These are phyloP conservation scores for Helminthosporium solani DNA, from an alignment of 2,329 filamentous ascomycete genomes.

Conservation along the genomic window DNA sequence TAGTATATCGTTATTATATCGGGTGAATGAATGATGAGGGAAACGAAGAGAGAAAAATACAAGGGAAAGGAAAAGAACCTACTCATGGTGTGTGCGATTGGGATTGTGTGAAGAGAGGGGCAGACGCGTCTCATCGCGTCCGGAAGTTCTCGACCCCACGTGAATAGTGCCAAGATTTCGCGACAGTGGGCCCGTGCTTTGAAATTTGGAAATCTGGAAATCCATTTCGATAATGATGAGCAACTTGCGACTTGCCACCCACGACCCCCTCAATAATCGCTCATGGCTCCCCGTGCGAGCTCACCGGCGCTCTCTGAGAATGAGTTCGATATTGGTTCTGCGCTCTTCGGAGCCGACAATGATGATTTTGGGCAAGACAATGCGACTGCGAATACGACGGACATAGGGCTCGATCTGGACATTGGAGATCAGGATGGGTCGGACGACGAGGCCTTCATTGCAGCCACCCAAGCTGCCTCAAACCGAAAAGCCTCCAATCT, in stretches of 20 bases:
- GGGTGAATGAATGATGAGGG: no score
- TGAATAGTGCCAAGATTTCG: slow-evolving; percentile 31
- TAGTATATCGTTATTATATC: no score
- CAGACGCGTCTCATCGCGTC: slow-evolving; percentile 35
- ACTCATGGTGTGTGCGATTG: slow-evolving; percentile 19
- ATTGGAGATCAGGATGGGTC: slow-evolving; percentile 58
- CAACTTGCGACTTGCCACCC: no score
- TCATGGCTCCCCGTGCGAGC: slow-evolving; percentile 71
- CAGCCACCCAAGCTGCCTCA: slow-evolving; percentile 78
- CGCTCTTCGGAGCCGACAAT: slow-evolving; percentile 66
- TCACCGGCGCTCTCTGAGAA: slow-evolving; percentile 86
- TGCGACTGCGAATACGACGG: slow-evolving; percentile 35
- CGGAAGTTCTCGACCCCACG: slow-evolving; percentile 22
- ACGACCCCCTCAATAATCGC: neutral
- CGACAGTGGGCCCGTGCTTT: slow-evolving; percentile 19
- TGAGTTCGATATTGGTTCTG: slow-evolving; percentile 84
- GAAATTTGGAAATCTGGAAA: slow-evolving; percentile 20
- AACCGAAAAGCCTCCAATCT: slow-evolving; percentile 82
- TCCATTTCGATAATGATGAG: no score
- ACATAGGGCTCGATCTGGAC: slow-evolving; percentile 39
- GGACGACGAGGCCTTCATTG: slow-evolving; percentile 85
- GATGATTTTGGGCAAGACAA: slow-evolving; percentile 48
- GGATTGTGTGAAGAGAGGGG: slow-evolving; percentile 12
- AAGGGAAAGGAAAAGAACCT: slow-evolving; percentile 2
- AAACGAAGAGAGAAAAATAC: no score